Evolutionary conservation across 306 rosid species (phyloP).

Genomic region (Myrica gale): DNA sequence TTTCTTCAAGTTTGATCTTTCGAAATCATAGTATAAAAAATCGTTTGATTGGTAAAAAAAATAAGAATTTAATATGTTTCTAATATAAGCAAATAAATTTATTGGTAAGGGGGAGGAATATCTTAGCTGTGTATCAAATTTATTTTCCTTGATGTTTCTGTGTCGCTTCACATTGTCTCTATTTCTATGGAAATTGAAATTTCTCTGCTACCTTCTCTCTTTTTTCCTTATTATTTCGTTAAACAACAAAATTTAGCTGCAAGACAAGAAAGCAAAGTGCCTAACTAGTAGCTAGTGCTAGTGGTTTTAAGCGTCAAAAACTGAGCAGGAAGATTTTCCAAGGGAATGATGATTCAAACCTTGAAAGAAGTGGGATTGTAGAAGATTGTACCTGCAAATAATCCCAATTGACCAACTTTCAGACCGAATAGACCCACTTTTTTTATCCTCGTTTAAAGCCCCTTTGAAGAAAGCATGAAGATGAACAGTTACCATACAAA

Average conservation of each 20-base stretch:
- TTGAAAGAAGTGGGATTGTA: not conserved
- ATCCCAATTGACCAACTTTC: conserved; percentile 1
- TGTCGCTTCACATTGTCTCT: not conserved
- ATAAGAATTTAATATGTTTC: too few relatives aligned
- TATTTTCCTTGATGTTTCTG: too few relatives aligned
- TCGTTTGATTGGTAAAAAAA: too few relatives aligned
- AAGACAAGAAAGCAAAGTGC: not conserved
- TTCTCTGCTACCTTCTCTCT: too few relatives aligned
- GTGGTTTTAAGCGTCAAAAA: not conserved
- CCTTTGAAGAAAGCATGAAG: conserved; percentile 43
- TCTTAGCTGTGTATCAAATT: too few relatives aligned
- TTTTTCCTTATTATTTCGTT: too few relatives aligned
- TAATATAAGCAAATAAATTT: too few relatives aligned
- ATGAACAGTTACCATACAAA: conserved; percentile 33
- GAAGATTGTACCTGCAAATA: conserved; percentile 8
- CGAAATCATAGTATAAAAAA: too few relatives aligned
- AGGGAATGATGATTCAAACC: not conserved
- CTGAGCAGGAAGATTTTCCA: not conserved
- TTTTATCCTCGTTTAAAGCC: not conserved
- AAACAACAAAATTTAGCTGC: not conserved
- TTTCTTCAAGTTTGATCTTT: too few relatives aligned
- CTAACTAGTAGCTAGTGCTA: not conserved
- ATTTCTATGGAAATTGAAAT: not conserved
- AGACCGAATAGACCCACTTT: not conserved
- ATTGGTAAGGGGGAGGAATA: too few relatives aligned